Evolutionary conservation across 2,329 filamentous ascomycete species (phyloP).

Genomic region (Arthroderma uncinatum): DNA sequence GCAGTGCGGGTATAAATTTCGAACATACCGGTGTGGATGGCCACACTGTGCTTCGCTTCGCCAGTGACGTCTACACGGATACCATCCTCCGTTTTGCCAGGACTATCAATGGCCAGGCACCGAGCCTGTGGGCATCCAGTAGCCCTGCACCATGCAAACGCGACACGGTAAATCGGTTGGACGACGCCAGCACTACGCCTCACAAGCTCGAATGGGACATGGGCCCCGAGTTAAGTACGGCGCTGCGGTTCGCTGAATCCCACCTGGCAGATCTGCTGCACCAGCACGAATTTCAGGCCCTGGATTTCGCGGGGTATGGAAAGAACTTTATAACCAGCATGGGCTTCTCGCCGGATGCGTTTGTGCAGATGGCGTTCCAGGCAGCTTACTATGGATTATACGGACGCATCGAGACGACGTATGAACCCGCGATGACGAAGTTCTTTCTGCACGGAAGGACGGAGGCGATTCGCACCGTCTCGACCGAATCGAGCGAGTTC

Average conservation of each 20-base stretch:
- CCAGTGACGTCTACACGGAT: constrained; percentile 92
- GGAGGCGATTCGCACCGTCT: constrained; percentile 81
- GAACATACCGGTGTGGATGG: constrained; percentile 97
- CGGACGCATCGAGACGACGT: constrained; percentile 84
- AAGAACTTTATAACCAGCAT: constrained; percentile 97
- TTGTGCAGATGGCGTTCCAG: constrained; percentile 98
- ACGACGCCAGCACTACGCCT: constrained; percentile 62
- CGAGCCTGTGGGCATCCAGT: constrained; percentile 78
- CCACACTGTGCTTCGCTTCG: constrained; percentile 91
- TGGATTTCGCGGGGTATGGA: constrained; percentile 81
- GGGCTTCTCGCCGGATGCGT: constrained; percentile 94
- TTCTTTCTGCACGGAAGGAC: constrained; percentile 85
- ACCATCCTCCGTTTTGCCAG: constrained; percentile 92
- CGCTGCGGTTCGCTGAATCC: constrained; percentile 89
- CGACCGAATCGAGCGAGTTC: constrained; percentile 72
- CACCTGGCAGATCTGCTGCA: constrained; percentile 86
- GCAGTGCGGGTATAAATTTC: constrained; percentile 96
- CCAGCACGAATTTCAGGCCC: constrained; percentile 88
- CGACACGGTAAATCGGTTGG: constrained; percentile 71
- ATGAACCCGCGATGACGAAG: constrained; percentile 98
- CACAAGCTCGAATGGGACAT: constrained; percentile 98
- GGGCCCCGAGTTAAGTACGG: constrained; percentile 79
- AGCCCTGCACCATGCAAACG: constrained; percentile 89
- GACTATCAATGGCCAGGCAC: constrained; percentile 88
- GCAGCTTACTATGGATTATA: constrained; percentile 96